Evolutionary conservation across 768 basidiomycete species (phyloP), one percentile per base, ranked within the genome.

Genomic region (Suillus discolor): DNA sequence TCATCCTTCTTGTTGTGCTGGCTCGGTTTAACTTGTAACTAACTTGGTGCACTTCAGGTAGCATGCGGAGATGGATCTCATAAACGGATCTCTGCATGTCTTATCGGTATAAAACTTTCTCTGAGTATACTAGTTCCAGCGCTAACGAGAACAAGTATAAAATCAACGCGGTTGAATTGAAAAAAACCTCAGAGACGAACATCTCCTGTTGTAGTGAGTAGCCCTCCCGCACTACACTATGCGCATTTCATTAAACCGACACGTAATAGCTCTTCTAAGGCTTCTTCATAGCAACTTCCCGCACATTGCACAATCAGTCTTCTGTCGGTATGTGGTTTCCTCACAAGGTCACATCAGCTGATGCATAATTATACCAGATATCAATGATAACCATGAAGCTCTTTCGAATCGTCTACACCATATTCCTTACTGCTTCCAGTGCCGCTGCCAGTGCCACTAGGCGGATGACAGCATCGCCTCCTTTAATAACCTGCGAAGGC

Each of bases 361-460:
- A 49, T 4, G 13, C 47, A 49, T 25, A 23, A 11, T 23, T 8
- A 25, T 49, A 49, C 13, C 23, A 49, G 47, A 49, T 49, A 49
- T 28, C 25, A 28, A 28, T 28, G 2, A 28, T 28, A 28, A 28
- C 47, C 23, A 49, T 49, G 47, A 49, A 25, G 45, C 20, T 47
- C 23, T 2, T 49, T 49, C 47, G 13, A 15, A 15, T 25, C 23
- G 5, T 25, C 6, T 25, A 25, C 23, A 23, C 25, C 23, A 15
- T 13, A 0, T 25, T 25, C 70, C 65, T 85, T 57, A 61, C 73
- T 53, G 74, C 82, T 65, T 72, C 78, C 1, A 20, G 7, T 42
- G 42, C 0, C 42, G 8, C 1, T 42, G 16, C 42, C 18, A 6
- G 6, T 18, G 41, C 6, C 41, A 42, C 41, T 42, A 16, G 25